Conservation (phyloP, 2,329 filamentous ascomycete species). For the Apiospora koreana region DNA sequence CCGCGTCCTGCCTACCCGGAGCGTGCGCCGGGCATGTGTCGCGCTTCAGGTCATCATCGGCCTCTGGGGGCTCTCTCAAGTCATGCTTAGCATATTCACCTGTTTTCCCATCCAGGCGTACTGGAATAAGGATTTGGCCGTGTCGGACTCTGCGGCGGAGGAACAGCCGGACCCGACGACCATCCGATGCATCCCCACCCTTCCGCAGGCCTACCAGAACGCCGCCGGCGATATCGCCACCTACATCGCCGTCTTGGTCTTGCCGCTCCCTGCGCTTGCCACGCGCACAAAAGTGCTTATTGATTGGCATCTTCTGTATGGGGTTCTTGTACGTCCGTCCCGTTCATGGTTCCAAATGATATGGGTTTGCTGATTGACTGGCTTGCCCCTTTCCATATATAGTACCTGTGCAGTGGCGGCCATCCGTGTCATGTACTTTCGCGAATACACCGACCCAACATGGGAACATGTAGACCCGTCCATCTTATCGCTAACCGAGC, state of each 20-base stretch:
- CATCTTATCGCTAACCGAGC: slow-evolving; percentile 7
- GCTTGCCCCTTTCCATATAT: not conserved
- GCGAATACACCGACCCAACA: not conserved
- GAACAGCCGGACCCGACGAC: not conserved
- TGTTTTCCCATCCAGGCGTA: slow-evolving; percentile 30
- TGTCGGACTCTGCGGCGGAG: too few relatives aligned
- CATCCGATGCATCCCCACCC: not conserved
- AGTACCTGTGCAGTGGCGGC: not conserved
- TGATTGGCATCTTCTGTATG: slow-evolving; percentile 26
- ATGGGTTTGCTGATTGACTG: not conserved
- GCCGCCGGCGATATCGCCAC: slow-evolving; percentile 30
- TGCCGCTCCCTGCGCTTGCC: slow-evolving; percentile 30
- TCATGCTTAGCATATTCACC: slow-evolving; percentile 26
- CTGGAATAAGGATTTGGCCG: slow-evolving; percentile 24
- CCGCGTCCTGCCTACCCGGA: slow-evolving; percentile 32
- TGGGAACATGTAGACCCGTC: not conserved
- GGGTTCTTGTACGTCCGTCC: slow-evolving; percentile 16
- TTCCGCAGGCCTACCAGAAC: slow-evolving; percentile 23
- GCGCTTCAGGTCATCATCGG: slow-evolving; percentile 27
- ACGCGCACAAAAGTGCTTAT: slow-evolving; percentile 23
- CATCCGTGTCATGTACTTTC: slow-evolving; percentile 20
- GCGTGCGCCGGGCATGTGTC: slow-evolving; percentile 23
- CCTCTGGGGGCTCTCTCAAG: slow-evolving; percentile 28
- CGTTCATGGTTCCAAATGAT: not conserved
- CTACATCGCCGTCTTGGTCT: slow-evolving; percentile 26